phyloP scores from a whole-genome alignment of 2,329 filamentous ascomycete species.

The Claviceps africana region DNA sequence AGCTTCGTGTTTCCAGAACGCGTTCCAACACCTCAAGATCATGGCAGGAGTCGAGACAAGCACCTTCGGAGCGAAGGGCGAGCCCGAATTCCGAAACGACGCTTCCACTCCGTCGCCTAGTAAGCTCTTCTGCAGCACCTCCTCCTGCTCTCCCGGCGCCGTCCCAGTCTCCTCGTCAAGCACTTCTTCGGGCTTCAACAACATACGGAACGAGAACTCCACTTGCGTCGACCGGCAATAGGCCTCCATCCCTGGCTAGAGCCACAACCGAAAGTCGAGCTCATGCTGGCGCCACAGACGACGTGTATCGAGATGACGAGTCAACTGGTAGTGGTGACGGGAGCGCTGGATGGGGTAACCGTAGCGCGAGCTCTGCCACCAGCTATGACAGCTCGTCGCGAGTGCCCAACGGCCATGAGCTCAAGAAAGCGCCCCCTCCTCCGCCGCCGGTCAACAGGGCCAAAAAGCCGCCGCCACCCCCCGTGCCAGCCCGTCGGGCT shows the following conservation, averaged over 20 bases:
- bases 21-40: slow-evolving; percentile 37
- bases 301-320: slow-evolving; percentile 36
- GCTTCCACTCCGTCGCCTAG: slow-evolving; percentile 29
- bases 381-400: slow-evolving; percentile 35
- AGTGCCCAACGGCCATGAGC: slow-evolving; percentile 10
- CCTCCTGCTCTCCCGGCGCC: slow-evolving; percentile 21
- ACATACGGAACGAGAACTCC: slow-evolving; percentile 4
- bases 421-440: slow-evolving; percentile 42
- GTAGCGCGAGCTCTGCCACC: slow-evolving; percentile 40
- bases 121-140: slow-evolving; percentile 16
- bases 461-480: slow-evolving; percentile 24
- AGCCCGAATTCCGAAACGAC: slow-evolving; percentile 23
- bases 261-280: slow-evolving; percentile 23
- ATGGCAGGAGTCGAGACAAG: slow-evolving; percentile 16
- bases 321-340: slow-evolving; percentile 35
- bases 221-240: slow-evolving; percentile 9
- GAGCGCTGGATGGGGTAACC: slow-evolving; percentile 36
- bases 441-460: slow-evolving; percentile 35
- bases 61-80: not conserved
- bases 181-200: slow-evolving; percentile 1
- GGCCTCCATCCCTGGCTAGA: slow-evolving; percentile 29
- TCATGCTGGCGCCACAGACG: slow-evolving; percentile 21
- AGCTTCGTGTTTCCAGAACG: slow-evolving; percentile 19
- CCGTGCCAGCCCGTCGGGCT: slow-evolving; percentile 19
- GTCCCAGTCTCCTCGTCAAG: slow-evolving; percentile 11